Percentiles rank a stretch among this genome's conserved stretches.
phyloP scores from a whole-genome alignment of 2,329 filamentous ascomycete genomes.

The Chaetomium sp. region DNA sequence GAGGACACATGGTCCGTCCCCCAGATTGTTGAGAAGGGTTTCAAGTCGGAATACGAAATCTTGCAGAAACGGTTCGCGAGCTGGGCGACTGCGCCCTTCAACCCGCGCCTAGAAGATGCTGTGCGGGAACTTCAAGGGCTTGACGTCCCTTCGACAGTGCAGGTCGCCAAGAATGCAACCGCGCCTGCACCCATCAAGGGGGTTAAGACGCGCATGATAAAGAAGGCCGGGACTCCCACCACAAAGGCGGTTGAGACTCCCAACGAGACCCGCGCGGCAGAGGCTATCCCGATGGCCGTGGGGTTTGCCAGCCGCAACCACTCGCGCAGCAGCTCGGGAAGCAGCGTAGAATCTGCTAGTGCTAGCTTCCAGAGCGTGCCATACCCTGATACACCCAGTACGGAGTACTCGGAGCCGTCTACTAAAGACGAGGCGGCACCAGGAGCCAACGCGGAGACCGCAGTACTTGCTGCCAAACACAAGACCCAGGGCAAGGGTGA shows the following conservation, averaged over 20 bases:
- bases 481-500: not conserved
- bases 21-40: constrained; percentile 8
- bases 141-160: not conserved
- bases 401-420: constrained; percentile 3
- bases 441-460: not conserved
- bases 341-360: not conserved
- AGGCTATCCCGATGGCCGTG: not conserved
- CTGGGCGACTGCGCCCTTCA: not conserved
- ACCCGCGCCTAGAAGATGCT: constrained; percentile 12
- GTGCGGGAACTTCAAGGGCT: not conserved
- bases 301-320: not conserved
- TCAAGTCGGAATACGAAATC: not conserved
- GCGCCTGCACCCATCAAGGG: not conserved
- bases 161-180: not conserved
- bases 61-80: constrained; percentile 10
- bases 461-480: not conserved
- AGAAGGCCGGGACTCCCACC: not conserved
- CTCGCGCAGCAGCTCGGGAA: constrained; percentile 15
- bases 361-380: not conserved
- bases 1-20: constrained; percentile 22
- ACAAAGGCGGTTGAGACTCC: not conserved
- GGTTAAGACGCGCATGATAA: not conserved
- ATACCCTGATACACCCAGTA: constrained; percentile 10
- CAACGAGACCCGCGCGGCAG: not conserved
- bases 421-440: not conserved